Base-by-base conservation (phyloP, 108 stramenopile species). In the Pseudonitzschia delicatissima region DNA sequence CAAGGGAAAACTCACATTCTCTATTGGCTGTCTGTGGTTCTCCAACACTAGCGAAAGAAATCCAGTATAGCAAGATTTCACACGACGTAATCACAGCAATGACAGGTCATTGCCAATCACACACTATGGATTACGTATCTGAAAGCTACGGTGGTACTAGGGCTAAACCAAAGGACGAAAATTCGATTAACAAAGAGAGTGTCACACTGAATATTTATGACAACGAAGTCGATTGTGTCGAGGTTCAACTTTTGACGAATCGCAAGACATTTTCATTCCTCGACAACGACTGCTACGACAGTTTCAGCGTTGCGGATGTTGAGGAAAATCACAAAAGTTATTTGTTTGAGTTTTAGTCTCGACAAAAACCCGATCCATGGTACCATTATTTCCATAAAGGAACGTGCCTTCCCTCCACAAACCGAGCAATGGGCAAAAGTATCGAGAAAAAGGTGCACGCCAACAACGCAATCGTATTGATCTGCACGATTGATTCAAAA, bases 11-110 rank as follows among this genome's bases (percentile, higher is more conserved):
- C 26, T 68, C 71, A 11, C 34, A 42, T 61, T 73, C 77, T 7
- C 33, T 80, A 27, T 58, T 80, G 20, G 79, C 71, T 28, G 77
- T 81, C 42, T 81, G 79, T 37, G 79, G 79, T 4, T 47, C 67
- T 25, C 72, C 76, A 32, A 31, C 13, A 3, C 44, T 81, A 17
- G 57, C 72, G n/a, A 34, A 32, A 5, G 45, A 47, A 47, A 34
- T 64, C 18, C 45, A 64, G 13, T 34, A 51, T 17, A 34, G 35
- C 67, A 77, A 77, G 48, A 57, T 77, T n/a, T 60, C 62, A 2
- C 62, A 72, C 21, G 77, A 77, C 47, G 72, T 77, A 42, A 40
- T 68, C 34, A 55, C 64, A 23, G 74, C 66, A 21, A 76, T 76
- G 18, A 76, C 73, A 7, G 79, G 79, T 9, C 53, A 76, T 42